Percentiles rank a stretch among this genome's conserved stretches.
phyloP scores from a whole-genome alignment of 176 grass and related monocot species.

The Saccharum officinarum region DNA sequence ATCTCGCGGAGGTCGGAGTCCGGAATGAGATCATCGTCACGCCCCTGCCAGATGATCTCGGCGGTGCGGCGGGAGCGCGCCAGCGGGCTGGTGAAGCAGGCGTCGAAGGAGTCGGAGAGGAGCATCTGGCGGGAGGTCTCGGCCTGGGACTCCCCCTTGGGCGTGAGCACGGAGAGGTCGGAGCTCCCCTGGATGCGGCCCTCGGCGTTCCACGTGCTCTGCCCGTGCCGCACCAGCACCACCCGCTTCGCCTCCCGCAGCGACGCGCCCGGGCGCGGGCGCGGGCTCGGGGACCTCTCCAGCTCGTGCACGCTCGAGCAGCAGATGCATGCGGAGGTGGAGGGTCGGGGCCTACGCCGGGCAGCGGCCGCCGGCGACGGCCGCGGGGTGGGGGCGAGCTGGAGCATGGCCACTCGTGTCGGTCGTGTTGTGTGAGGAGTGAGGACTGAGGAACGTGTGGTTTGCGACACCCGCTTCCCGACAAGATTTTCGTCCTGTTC shows the following conservation, averaged over 20 bases:
- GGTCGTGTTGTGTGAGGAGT: not conserved
- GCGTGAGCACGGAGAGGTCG: slow-evolving; percentile 80
- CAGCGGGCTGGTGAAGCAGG: slow-evolving; percentile 93
- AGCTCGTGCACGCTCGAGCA: slow-evolving; percentile 61
- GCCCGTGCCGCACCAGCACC: slow-evolving; percentile 92
- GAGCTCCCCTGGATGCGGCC: slow-evolving; percentile 96
- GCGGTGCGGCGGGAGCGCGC: slow-evolving; percentile 78
- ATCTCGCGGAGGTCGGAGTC: slow-evolving; percentile 87
- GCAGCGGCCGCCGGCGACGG: not conserved
- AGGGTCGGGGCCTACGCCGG: not conserved
- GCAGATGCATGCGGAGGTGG: not conserved
- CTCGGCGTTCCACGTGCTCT: slow-evolving; percentile 98
- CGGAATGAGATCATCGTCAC: slow-evolving; percentile 60
- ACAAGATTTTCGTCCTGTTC: not conserved
- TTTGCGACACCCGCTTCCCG: not conserved
- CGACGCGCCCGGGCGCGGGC: not conserved
- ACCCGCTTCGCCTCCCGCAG: slow-evolving; percentile 76
- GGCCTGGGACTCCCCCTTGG: slow-evolving; percentile 87
- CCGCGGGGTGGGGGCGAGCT: slow-evolving; percentile 21
- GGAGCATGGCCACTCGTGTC: slow-evolving; percentile 24
- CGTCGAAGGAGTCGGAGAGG: slow-evolving; percentile 77
- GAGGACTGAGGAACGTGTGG: not conserved
- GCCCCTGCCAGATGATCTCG: slow-evolving; percentile 76
- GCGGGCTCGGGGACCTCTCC: not conserved
- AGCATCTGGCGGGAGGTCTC: slow-evolving; percentile 91